A percentile compares a stretch with the other conserved stretches of the same genome.
These are phyloP conservation scores for Yarrowia hollandica DNA, from an alignment of 805 yeast species.

Conservation along the genomic window DNA sequence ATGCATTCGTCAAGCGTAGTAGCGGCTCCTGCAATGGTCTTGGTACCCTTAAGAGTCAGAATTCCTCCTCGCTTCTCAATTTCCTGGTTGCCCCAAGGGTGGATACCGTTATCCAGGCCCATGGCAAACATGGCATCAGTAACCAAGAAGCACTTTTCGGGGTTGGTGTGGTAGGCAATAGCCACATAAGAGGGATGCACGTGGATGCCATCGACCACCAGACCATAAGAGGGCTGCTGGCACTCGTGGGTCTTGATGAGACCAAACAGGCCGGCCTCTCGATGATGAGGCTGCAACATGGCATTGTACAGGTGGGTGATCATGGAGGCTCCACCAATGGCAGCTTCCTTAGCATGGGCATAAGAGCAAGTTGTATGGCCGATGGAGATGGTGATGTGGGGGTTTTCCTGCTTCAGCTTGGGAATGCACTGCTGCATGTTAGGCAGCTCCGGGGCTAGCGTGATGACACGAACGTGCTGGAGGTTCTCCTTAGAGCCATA, in stretches of 20 bases:
- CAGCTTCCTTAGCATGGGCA: constrained; percentile 45
- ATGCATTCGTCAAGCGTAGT: constrained; percentile 54
- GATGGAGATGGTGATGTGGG: constrained; percentile 45
- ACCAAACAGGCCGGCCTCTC: constrained; percentile 60
- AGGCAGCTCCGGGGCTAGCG: constrained; percentile 55
- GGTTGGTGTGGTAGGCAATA: constrained; percentile 52
- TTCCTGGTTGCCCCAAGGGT: constrained; percentile 51
- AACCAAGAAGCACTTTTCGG: constrained; percentile 55
- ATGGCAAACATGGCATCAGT: constrained; percentile 61
- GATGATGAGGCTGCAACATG: constrained; percentile 60
- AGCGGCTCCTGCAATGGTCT: constrained; percentile 64
- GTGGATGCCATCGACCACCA: constrained; percentile 60
- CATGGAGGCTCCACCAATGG: constrained; percentile 57
- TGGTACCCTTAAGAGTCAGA: constrained; percentile 53
- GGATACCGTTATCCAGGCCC: constrained; percentile 58
- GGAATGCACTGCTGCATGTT: constrained; percentile 51
- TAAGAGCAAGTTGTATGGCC: constrained; percentile 50
- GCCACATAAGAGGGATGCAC: constrained; percentile 56
- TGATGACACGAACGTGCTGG: constrained; percentile 44
- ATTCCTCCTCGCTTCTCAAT: constrained; percentile 52
- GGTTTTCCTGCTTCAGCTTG: constrained; percentile 40
- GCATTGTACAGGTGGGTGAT: constrained; percentile 62
- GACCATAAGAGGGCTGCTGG: constrained; percentile 51
- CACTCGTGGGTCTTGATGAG: constrained; percentile 35
- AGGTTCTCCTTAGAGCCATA: constrained; percentile 48